phyloP scores from a whole-genome alignment of 345 rosid species.

The Turnera subulata region DNA sequence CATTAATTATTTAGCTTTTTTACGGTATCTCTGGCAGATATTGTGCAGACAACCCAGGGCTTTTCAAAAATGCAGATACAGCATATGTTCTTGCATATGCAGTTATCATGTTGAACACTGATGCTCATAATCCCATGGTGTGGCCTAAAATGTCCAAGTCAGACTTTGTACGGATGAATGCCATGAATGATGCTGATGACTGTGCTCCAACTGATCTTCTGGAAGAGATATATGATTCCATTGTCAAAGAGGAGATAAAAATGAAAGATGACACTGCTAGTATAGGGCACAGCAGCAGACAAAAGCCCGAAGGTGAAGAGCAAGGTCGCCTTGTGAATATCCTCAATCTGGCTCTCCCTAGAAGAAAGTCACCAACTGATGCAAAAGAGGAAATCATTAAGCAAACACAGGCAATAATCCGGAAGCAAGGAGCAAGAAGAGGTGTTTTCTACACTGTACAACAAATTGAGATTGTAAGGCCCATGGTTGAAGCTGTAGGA shows the following conservation, averaged over 20 bases:
- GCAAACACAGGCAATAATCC: slow-evolving; percentile 90
- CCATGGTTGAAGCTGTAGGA: slow-evolving; percentile 99
- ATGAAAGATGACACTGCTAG: slow-evolving; percentile 70
- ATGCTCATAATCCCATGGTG: slow-evolving; percentile 93
- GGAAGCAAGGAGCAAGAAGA: slow-evolving; percentile 77
- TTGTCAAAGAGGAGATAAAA: slow-evolving; percentile 92
- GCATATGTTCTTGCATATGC: slow-evolving; percentile 99
- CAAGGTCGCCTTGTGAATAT: slow-evolving; percentile 82
- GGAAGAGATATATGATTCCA: slow-evolving; percentile 91
- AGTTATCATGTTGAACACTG: slow-evolving; percentile 95
- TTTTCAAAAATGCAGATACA: slow-evolving; percentile 94
- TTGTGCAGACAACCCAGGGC: slow-evolving; percentile 93
- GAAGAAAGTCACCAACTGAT: slow-evolving; percentile 60
- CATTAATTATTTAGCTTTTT: neutral
- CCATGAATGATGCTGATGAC: slow-evolving; percentile 68
- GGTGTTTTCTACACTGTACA: slow-evolving; percentile 80
- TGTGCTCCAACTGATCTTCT: slow-evolving; percentile 78
- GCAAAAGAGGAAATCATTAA: slow-evolving; percentile 76
- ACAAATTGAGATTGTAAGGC: slow-evolving; percentile 74
- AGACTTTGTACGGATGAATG: slow-evolving; percentile 86
- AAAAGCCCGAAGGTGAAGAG: slow-evolving; percentile 83
- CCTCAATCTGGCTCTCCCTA: slow-evolving; percentile 87
- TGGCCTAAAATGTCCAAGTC: slow-evolving; percentile 98
- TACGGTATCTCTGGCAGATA: slow-evolving; percentile 51
- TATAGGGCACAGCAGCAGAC: slow-evolving; percentile 54